Percentiles rank a stretch among this genome's conserved stretches.
These are phyloP conservation scores for Cyberlindnera amylophila DNA, from an alignment of 805 yeast genomes.

Conservation along the genomic window DNA sequence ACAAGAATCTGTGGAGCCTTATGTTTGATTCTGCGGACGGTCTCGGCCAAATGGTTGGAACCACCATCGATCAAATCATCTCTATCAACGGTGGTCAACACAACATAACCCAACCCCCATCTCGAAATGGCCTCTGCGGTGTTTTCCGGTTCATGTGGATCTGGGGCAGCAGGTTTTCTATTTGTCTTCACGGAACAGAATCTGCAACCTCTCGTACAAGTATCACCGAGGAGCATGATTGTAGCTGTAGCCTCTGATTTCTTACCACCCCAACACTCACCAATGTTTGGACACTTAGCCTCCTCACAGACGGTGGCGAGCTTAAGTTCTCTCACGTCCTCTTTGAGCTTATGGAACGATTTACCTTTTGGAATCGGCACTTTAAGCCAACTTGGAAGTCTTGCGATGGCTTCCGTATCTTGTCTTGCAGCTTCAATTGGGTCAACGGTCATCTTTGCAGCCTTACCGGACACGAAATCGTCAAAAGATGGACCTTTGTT, in stretches of 20 bases:
- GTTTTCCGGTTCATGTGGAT: slow-evolving; percentile 95
- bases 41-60: slow-evolving; percentile 81
- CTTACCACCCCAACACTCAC: slow-evolving; percentile 98
- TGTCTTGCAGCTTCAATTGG: slow-evolving; percentile 73
- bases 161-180: slow-evolving; percentile 82
- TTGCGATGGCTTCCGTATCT: slow-evolving; percentile 49
- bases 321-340: slow-evolving; percentile 83
- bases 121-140: slow-evolving; percentile 96
- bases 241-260: slow-evolving; percentile 95
- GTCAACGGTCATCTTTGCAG: slow-evolving; percentile 59
- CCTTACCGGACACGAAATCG: slow-evolving; percentile 82
- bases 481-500: slow-evolving; percentile 90
- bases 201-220: slow-evolving; percentile 98
- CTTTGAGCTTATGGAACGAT: slow-evolving; percentile 72
- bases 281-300: slow-evolving; percentile 98
- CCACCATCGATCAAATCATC: slow-evolving; percentile 96
- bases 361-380: slow-evolving; percentile 97
- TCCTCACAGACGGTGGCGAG: slow-evolving; percentile 97
- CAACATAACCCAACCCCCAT: slow-evolving; percentile 99
- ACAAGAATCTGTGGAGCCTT: slow-evolving; percentile 90
- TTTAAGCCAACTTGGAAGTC: slow-evolving; percentile 90
- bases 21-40: slow-evolving; percentile 77
- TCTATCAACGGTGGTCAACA: slow-evolving; percentile 94
- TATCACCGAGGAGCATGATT: slow-evolving; percentile 96
- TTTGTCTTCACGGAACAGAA: slow-evolving; percentile 96